Evolutionary conservation across 2,329 filamentous ascomycete genomes (phyloP).

Genomic region (Corinectria fuckeliana): DNA sequence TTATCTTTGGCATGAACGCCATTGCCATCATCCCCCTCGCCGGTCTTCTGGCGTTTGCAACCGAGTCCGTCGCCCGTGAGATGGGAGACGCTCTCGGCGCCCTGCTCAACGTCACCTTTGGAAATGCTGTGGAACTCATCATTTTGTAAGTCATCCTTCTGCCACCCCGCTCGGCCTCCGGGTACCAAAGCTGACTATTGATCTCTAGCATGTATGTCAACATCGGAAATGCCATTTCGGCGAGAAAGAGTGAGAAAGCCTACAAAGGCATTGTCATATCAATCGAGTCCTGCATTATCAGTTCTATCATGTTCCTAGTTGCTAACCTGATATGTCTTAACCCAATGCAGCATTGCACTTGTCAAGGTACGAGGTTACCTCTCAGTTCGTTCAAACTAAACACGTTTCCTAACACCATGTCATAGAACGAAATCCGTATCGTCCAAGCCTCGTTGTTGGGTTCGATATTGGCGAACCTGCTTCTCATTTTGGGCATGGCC

Average conservation of each 20-base stretch:
- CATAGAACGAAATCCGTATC: slow-evolving; percentile 80
- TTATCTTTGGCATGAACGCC: slow-evolving; percentile 77
- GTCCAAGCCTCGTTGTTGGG: slow-evolving; percentile 90
- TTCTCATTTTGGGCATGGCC: slow-evolving; percentile 90
- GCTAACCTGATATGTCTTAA: slow-evolving; percentile 25
- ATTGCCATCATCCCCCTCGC: slow-evolving; percentile 78
- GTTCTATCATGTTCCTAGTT: background rate
- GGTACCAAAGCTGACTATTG: slow-evolving; percentile 17
- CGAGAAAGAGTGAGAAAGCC: slow-evolving; percentile 23
- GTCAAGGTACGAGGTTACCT: slow-evolving; percentile 58
- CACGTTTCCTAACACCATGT: background rate
- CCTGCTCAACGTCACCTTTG: slow-evolving; percentile 78
- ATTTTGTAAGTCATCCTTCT: slow-evolving; percentile 62
- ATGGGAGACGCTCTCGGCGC: slow-evolving; percentile 77
- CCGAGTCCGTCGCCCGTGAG: slow-evolving; percentile 74
- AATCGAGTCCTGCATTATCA: slow-evolving; percentile 25
- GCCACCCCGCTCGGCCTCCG: background rate
- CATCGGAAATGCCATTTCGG: slow-evolving; percentile 4
- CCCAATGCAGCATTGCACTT: slow-evolving; percentile 70
- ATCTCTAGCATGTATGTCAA: slow-evolving; percentile 59
- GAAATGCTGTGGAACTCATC: slow-evolving; percentile 81
- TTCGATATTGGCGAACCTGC: slow-evolving; percentile 85
- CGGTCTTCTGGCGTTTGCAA: slow-evolving; percentile 74
- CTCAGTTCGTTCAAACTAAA: background rate
- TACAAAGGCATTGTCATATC: slow-evolving; percentile 19